Evolutionary conservation across 1,284 basidiomycete genomes (phyloP).

Genomic region (Cutaneotrichosporon cutaneum): DNA sequence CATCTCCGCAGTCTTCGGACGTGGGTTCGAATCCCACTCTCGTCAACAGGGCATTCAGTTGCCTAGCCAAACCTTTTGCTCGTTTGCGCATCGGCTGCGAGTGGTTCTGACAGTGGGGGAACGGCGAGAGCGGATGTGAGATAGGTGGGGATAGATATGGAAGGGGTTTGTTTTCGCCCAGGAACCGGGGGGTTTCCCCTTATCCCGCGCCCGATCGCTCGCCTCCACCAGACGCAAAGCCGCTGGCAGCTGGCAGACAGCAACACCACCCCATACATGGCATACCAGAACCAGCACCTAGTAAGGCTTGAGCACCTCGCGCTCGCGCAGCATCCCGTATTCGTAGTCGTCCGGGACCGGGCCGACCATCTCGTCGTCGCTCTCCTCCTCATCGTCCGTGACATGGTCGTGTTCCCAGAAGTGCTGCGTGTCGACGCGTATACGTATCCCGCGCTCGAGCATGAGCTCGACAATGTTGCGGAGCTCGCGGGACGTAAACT

Average conservation of each 20-base stretch:
- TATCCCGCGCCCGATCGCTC: no score
- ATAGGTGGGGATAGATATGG: no score
- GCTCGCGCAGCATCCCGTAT: conserved; percentile 41
- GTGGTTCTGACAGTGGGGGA: no score
- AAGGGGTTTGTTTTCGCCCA: no score
- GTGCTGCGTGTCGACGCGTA: conserved; percentile 67
- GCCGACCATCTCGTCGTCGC: conserved; percentile 29
- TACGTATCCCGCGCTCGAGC: conserved; percentile 74
- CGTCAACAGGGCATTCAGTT: conserved; percentile 18
- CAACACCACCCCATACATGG: no score
- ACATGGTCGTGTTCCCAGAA: conserved; percentile 49
- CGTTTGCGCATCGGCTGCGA: no score
- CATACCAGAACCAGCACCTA: no score
- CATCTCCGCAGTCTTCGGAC: conserved; percentile 41
- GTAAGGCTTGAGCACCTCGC: conserved; percentile 45
- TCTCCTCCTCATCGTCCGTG: conserved; percentile 45
- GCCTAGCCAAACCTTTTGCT: conserved; percentile 9
- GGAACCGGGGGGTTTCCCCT: no score
- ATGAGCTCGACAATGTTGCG: conserved; percentile 70
- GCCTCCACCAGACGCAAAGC: no score
- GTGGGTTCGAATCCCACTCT: conserved; percentile 51
- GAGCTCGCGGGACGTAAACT: conserved; percentile 69
- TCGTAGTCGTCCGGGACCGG: conserved; percentile 33
- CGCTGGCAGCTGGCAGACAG: no score
- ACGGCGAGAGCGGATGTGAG: no score